Conservation (phyloP, 2,329 filamentous ascomycete genomes). For the Fusarium pininemorale region DNA sequence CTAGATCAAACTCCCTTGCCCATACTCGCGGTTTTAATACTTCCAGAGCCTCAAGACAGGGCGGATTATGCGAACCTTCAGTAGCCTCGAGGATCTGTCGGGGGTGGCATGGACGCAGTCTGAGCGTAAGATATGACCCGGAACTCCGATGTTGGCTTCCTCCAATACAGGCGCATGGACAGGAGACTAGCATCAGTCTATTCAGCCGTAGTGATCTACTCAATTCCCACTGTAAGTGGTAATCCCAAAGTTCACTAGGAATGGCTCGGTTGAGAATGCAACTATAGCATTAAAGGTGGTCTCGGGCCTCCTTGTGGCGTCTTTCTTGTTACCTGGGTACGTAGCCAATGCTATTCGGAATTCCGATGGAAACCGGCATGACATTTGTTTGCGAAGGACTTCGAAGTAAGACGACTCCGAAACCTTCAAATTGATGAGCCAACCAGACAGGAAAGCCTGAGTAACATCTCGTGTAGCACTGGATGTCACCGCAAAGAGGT, state of each 20-base stretch:
- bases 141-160: not conserved
- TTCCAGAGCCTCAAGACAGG: not conserved
- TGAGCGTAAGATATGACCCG: not conserved
- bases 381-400: no score
- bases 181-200: not conserved
- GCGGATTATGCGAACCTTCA: no score
- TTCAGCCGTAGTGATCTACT: not conserved
- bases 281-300: not conserved
- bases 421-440: not conserved
- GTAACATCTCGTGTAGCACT: not conserved
- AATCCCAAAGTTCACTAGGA: not conserved
- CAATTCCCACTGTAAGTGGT: not conserved
- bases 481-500: not conserved
- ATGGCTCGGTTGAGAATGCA: not conserved
- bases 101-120: not conserved
- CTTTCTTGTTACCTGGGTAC: not conserved
- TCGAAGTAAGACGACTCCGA: not conserved
- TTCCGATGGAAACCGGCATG: not conserved
- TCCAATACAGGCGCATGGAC: not conserved
- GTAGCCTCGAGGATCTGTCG: not conserved
- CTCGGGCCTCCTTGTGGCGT: not conserved
- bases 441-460: not conserved
- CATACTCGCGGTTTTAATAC: not conserved
- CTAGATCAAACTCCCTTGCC: not conserved
- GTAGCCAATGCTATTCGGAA: not conserved